These are phyloP conservation scores for Monosporozyma aerobia DNA, from an alignment of 805 yeast species.

Conservation along the genomic window DNA sequence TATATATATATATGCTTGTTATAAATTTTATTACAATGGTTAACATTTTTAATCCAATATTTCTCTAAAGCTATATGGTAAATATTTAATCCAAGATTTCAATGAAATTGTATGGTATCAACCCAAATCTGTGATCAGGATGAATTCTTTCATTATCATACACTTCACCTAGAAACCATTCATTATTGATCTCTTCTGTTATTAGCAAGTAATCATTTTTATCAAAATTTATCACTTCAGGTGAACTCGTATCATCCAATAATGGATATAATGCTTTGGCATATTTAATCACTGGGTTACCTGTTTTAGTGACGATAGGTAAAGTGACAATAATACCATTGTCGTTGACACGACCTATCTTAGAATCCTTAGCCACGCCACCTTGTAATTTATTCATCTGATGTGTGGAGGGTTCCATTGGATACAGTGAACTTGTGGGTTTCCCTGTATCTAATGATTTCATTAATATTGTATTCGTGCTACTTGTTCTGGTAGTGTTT, in stretches of 20 bases:
- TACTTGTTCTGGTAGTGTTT: constrained; percentile 10
- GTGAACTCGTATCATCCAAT: constrained; percentile 18
- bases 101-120: constrained; percentile 23
- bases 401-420: constrained; percentile 26
- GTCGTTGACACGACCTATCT: constrained; percentile 22
- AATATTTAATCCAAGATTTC: constrained; percentile 6
- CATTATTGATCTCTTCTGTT: constrained; percentile 24
- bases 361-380: constrained; percentile 12
- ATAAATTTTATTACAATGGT: not conserved
- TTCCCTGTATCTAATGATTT: not conserved
- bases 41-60: not conserved
- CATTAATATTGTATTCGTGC: constrained; percentile 11
- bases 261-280: constrained; percentile 28
- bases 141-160: constrained; percentile 20
- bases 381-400: constrained; percentile 25
- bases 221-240: constrained; percentile 25
- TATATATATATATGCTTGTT: not conserved
- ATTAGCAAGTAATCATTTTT: constrained; percentile 25
- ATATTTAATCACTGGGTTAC: constrained; percentile 22
- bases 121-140: constrained; percentile 14
- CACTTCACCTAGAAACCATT: constrained; percentile 30
- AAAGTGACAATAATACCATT: constrained; percentile 27
- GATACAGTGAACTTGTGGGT: constrained; percentile 12
- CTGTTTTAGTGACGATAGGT: constrained; percentile 21
- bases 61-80: constrained; percentile 20